phyloP scores from a whole-genome alignment of 345 rosid genomes.

The Hevea brasiliensis region DNA sequence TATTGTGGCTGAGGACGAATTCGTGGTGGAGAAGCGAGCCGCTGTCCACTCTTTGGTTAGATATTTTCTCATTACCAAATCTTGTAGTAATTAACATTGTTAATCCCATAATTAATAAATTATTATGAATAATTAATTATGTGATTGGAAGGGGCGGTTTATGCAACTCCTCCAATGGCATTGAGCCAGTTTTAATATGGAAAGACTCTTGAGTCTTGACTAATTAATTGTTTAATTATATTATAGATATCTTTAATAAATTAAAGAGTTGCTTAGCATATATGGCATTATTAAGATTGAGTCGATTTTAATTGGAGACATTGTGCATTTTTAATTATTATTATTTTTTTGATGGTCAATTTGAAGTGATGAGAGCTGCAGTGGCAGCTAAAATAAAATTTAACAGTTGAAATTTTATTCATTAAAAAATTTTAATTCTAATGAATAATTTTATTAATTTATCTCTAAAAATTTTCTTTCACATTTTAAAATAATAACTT shows the following conservation, averaged over 20 bases:
- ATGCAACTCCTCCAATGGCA: background rate
- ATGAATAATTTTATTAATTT: too few relatives aligned
- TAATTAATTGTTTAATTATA: background rate
- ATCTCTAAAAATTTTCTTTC: too few relatives aligned
- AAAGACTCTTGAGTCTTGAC: too few relatives aligned
- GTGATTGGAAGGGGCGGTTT: background rate
- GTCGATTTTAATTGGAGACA: background rate
- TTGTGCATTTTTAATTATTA: background rate
- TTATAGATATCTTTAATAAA: background rate
- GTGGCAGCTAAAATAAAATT: too few relatives aligned
- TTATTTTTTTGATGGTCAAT: too few relatives aligned
- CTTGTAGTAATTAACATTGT: background rate
- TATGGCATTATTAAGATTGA: background rate
- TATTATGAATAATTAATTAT: background rate
- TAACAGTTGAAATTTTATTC: too few relatives aligned
- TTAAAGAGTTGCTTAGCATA: background rate
- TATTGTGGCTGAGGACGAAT: slow-evolving; percentile 39
- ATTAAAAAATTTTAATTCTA: too few relatives aligned
- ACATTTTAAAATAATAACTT: too few relatives aligned
- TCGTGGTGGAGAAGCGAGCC: slow-evolving; percentile 37
- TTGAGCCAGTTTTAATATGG: background rate
- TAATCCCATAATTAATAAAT: background rate
- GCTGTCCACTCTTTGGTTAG: slow-evolving; percentile 15
- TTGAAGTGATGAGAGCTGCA: too few relatives aligned
- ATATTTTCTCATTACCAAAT: slow-evolving; percentile 3